Evolutionary conservation across 306 rosid species (phyloP).

Genomic region (Calophaca sinica): DNA sequence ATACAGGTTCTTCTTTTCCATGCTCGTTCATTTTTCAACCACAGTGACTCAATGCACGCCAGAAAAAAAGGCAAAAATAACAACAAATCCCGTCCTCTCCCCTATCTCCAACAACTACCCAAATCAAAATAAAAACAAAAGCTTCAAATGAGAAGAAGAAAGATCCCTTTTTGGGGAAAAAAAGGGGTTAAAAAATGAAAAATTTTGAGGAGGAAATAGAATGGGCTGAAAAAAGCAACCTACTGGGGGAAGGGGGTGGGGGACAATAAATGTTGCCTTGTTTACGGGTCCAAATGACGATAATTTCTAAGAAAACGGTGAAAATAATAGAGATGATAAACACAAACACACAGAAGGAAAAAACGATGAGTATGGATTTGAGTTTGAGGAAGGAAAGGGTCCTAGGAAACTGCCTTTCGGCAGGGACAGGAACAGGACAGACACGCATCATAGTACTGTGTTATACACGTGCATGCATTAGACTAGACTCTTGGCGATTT

Average conservation of each 20-base stretch:
- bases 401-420: constrained; percentile 39
- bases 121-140: background rate
- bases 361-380: constrained; percentile 43
- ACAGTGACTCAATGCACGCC: too few species aligned
- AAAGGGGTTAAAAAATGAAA: constrained; percentile 33
- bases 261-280: constrained; percentile 9
- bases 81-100: background rate
- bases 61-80: too few species aligned
- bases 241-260: background rate
- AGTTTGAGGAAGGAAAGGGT: constrained; percentile 39
- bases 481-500: background rate
- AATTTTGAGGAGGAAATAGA: background rate
- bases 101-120: background rate
- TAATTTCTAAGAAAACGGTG: constrained; percentile 17
- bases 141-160: constrained; percentile 28
- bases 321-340: background rate
- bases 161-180: constrained; percentile 33
- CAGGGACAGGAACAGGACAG: constrained; percentile 27
- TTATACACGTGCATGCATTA: constrained; percentile 35
- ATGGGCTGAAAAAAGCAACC: constrained; percentile 29
- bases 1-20: constrained; percentile 60
- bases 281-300: constrained; percentile 30
- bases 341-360: constrained; percentile 7
- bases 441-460: constrained; percentile 40
- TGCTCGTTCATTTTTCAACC: constrained; percentile 56